Percentiles rank a stretch among this genome's conserved stretches.
Evolutionary conservation across 2,329 filamentous ascomycete genomes (phyloP).

Genomic region (Phyllachora maydis): DNA sequence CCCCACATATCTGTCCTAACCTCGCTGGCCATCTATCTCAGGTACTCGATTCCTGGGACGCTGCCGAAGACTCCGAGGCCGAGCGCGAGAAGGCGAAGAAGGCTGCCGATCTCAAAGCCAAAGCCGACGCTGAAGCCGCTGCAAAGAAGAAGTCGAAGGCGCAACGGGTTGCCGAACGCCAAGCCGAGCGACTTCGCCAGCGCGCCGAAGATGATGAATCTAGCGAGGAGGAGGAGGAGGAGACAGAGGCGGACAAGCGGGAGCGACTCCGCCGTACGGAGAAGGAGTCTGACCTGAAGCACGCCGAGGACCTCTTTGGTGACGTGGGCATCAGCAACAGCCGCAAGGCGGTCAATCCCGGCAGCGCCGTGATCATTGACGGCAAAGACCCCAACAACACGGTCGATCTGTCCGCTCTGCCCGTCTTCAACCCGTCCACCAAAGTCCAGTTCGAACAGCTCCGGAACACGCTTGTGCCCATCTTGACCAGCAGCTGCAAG

Average conservation of each 20-base stretch:
- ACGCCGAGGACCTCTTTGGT: slow-evolving; percentile 83
- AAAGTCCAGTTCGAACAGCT: slow-evolving; percentile 73
- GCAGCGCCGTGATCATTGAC: slow-evolving; percentile 47
- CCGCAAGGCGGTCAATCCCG: slow-evolving; percentile 46
- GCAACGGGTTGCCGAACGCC: slow-evolving; percentile 66
- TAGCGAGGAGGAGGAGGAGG: slow-evolving; percentile 36
- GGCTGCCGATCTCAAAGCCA: slow-evolving; percentile 67
- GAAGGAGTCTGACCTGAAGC: slow-evolving; percentile 70
- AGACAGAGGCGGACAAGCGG: slow-evolving; percentile 51
- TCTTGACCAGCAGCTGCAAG: slow-evolving; percentile 55
- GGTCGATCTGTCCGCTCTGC: slow-evolving; percentile 60
- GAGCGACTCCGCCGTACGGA: slow-evolving; percentile 61
- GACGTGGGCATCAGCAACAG: slow-evolving; percentile 53
- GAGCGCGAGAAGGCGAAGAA: slow-evolving; percentile 91
- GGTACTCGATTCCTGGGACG: slow-evolving; percentile 94
- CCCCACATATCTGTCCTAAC: too few relatives aligned
- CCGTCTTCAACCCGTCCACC: slow-evolving; percentile 74
- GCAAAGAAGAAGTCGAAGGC: slow-evolving; percentile 81
- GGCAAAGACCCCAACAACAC: slow-evolving; percentile 53
- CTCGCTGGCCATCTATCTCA: slow-evolving; percentile 13
- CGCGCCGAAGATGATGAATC: slow-evolving; percentile 31
- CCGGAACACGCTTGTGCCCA: slow-evolving; percentile 57
- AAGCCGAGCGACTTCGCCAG: slow-evolving; percentile 35
- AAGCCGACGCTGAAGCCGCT: slow-evolving; percentile 71
- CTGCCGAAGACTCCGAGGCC: slow-evolving; percentile 86